Evolutionary conservation across 371 early-diverging fungal genomes (phyloP).

Genomic region (Zancudomyces culisetae): DNA sequence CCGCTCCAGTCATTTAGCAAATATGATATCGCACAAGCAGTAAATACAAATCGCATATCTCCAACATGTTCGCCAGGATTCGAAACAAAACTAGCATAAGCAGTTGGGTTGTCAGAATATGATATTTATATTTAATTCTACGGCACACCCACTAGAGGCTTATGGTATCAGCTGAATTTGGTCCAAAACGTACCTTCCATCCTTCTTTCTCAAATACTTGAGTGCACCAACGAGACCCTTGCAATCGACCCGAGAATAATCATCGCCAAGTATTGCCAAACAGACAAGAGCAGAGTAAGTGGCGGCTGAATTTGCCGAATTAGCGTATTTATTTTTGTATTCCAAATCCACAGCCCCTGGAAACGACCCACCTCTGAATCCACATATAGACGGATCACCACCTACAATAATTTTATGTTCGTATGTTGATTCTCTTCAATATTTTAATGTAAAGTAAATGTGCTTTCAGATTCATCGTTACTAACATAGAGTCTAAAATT

Average conservation of each 20-base stretch:
- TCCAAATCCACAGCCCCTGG: neutral
- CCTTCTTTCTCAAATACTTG: constrained; percentile 38
- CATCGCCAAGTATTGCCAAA: constrained; percentile 72
- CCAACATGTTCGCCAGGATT: constrained; percentile 40
- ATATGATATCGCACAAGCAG: constrained; percentile 65
- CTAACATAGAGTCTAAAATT: no score
- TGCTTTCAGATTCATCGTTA: no score
- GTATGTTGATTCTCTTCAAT: no score
- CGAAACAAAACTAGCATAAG: constrained; percentile 36
- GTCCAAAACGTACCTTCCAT: constrained; percentile 35
- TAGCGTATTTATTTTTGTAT: constrained; percentile 15
- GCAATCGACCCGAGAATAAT: constrained; percentile 60
- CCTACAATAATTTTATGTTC: neutral
- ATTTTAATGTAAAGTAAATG: no score
- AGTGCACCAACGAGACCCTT: constrained; percentile 38
- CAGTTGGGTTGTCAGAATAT: neutral
- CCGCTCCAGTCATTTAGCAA: constrained; percentile 79
- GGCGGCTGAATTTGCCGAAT: constrained; percentile 50
- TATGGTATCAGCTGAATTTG: constrained; percentile 1
- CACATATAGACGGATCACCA: constrained; percentile 3
- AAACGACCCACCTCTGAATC: constrained; percentile 24
- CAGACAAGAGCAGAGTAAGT: constrained; percentile 76
- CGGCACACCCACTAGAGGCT: constrained; percentile 1
- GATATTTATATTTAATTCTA: neutral
- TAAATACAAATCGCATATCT: constrained; percentile 80